These are phyloP conservation scores for Penicillium sp. DNA, from an alignment of 2,329 filamentous ascomycete species.

Conservation along the genomic window DNA sequence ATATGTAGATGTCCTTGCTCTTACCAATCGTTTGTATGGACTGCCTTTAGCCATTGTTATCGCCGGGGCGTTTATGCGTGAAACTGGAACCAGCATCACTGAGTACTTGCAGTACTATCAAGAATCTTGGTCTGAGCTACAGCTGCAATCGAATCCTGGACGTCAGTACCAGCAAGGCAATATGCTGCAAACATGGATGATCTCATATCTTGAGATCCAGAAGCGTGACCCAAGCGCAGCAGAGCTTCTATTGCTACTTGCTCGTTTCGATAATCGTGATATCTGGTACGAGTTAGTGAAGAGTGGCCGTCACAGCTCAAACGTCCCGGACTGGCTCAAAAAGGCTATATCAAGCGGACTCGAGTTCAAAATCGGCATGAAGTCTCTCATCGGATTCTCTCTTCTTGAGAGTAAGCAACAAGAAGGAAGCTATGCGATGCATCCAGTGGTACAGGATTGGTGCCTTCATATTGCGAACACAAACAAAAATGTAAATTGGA, in stretches of 20 bases:
- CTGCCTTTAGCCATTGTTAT: slow-evolving; percentile 49
- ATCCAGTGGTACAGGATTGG: slow-evolving; percentile 29
- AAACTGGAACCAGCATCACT: slow-evolving; percentile 35
- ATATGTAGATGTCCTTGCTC: slow-evolving; percentile 21
- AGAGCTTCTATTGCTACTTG: slow-evolving; percentile 42
- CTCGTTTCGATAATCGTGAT: slow-evolving; percentile 46
- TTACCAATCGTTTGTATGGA: slow-evolving; percentile 42
- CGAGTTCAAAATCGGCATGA: slow-evolving; percentile 23
- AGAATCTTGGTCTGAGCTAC: slow-evolving; percentile 34
- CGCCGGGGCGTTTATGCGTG: slow-evolving; percentile 45
- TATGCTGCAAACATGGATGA: slow-evolving; percentile 34
- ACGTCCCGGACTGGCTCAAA: slow-evolving; percentile 20
- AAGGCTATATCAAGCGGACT: slow-evolving; percentile 16
- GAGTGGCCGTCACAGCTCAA: slow-evolving; percentile 1
- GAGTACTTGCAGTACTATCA: slow-evolving; percentile 45
- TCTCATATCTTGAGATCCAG: slow-evolving; percentile 40
- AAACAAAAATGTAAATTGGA: neutral
- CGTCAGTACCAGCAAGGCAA: slow-evolving; percentile 26
- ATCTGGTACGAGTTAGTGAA: slow-evolving; percentile 46
- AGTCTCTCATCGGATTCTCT: slow-evolving; percentile 25
- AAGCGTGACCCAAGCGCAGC: slow-evolving; percentile 30
- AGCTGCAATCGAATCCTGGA: slow-evolving; percentile 14
- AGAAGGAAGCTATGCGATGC: slow-evolving; percentile 25
- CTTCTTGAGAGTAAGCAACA: slow-evolving; percentile 25
- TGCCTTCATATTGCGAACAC: slow-evolving; percentile 11